These are phyloP conservation scores for Physaria fendleri DNA, from an alignment of 345 rosid genomes.

Conservation along the genomic window DNA sequence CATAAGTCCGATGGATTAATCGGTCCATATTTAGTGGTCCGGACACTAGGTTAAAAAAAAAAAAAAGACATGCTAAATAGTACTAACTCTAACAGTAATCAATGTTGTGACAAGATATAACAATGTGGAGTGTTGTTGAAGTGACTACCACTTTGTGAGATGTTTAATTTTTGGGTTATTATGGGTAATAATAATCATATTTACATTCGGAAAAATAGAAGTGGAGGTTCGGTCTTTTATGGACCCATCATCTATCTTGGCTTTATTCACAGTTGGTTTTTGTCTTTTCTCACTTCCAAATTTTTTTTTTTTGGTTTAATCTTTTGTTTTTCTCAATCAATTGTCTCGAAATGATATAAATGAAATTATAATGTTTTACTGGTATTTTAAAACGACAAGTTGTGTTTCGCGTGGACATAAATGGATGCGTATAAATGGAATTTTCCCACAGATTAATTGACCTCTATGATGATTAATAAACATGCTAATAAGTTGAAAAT, in stretches of 20 bases:
- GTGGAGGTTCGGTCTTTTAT: constrained; percentile 25
- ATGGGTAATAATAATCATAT: constrained; percentile 4
- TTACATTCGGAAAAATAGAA: background rate
- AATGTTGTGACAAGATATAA: background rate
- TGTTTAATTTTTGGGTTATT: background rate
- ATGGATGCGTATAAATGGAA: too few relatives aligned
- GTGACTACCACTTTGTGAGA: constrained; percentile 19
- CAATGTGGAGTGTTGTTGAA: constrained; percentile 10
- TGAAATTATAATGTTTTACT: background rate
- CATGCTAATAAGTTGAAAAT: background rate
- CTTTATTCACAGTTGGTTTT: constrained; percentile 18
- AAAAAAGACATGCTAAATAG: background rate
- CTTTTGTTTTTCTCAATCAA: background rate
- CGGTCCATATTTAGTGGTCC: too few relatives aligned
- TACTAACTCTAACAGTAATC: background rate
- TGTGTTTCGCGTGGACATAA: background rate
- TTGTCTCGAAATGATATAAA: background rate
- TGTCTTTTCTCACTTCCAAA: constrained; percentile 18
- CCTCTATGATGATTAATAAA: background rate
- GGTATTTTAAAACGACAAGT: background rate
- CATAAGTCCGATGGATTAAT: too few relatives aligned
- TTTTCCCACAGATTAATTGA: background rate
- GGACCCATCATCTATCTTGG: constrained; percentile 9
- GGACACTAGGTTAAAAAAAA: too few relatives aligned
- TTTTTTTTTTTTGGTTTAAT: too few relatives aligned